Evolutionary conservation across 2,329 filamentous ascomycete species (phyloP).

Genomic region (Xylaria sp.): DNA sequence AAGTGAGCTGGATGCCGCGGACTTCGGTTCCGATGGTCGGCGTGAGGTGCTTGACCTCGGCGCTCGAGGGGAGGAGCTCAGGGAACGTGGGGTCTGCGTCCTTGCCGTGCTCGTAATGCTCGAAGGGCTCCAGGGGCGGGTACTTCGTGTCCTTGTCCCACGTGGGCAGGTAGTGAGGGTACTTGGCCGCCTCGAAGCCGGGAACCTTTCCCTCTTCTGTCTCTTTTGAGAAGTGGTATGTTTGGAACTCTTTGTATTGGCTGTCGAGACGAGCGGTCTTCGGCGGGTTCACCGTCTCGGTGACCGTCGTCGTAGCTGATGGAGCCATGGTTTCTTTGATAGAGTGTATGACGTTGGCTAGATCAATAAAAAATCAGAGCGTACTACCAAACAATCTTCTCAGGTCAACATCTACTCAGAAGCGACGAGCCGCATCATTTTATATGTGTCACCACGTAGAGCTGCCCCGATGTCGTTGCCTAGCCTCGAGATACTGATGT

Average conservation of each 20-base stretch:
- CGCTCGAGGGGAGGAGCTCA: slow-evolving; percentile 70
- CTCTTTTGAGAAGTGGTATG: slow-evolving; percentile 45
- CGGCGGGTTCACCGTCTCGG: slow-evolving; percentile 42
- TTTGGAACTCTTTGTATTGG: slow-evolving; percentile 47
- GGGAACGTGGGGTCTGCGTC: slow-evolving; percentile 76
- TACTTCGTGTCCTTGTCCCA: slow-evolving; percentile 75
- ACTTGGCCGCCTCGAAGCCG: slow-evolving; percentile 53
- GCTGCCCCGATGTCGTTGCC: slow-evolving; percentile 22
- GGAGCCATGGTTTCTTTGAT: slow-evolving; percentile 45
- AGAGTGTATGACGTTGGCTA: not conserved
- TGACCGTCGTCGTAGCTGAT: slow-evolving; percentile 46
- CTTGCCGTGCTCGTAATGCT: slow-evolving; percentile 79
- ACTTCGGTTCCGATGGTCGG: slow-evolving; percentile 80
- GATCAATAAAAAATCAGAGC: not conserved
- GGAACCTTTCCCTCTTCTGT: slow-evolving; percentile 47
- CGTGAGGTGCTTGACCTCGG: slow-evolving; percentile 70
- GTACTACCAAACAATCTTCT: too few relatives aligned
- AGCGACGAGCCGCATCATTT: not conserved
- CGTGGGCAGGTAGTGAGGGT: slow-evolving; percentile 78
- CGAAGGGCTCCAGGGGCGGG: slow-evolving; percentile 73
- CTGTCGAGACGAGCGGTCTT: slow-evolving; percentile 40
- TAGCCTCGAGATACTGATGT: slow-evolving; percentile 42
- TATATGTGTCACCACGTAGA: slow-evolving; percentile 19
- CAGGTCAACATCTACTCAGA: too few relatives aligned
- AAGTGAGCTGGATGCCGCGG: slow-evolving; percentile 75